Evolutionary conservation across 129 eudicot genomes (phyloP).

Genomic region (Silybum marianum): DNA sequence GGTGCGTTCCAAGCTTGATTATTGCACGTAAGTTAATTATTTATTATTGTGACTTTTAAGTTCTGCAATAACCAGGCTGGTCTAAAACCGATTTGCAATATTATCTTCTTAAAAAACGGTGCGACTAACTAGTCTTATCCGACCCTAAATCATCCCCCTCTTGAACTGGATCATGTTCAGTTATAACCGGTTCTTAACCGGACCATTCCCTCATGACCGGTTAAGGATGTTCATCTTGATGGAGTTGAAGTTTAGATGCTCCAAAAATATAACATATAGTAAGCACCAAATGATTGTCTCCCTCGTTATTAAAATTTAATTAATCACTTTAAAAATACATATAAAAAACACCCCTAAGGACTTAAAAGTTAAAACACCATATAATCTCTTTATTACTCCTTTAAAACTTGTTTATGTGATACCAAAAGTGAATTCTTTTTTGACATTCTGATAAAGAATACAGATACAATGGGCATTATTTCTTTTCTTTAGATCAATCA

Average conservation of each 20-base stretch:
- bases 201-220: not conserved
- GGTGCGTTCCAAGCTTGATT: too few relatives aligned
- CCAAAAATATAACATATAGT: not conserved
- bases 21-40: too few relatives aligned
- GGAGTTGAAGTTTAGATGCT: not conserved
- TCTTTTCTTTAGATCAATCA: constrained; percentile 27
- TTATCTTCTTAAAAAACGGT: too few relatives aligned
- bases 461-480: not conserved
- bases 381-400: not conserved
- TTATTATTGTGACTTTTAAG: too few relatives aligned
- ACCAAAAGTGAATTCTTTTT: not conserved
- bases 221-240: not conserved
- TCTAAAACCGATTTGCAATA: too few relatives aligned
- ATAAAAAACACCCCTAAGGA: not conserved
- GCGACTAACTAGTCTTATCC: too few relatives aligned
- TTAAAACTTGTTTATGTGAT: not conserved
- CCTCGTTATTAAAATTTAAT: not conserved
- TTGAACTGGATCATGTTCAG: not conserved
- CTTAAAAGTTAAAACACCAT: not conserved
- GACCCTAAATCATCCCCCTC: not conserved
- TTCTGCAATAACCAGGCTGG: too few relatives aligned
- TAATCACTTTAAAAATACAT: not conserved
- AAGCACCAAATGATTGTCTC: not conserved
- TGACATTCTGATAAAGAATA: not conserved
- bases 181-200: not conserved